A percentile compares a stretch with the other conserved stretches of the same genome.
These are phyloP conservation scores for Lactarius tabidus DNA, from an alignment of 768 basidiomycete species.

Conservation along the genomic window DNA sequence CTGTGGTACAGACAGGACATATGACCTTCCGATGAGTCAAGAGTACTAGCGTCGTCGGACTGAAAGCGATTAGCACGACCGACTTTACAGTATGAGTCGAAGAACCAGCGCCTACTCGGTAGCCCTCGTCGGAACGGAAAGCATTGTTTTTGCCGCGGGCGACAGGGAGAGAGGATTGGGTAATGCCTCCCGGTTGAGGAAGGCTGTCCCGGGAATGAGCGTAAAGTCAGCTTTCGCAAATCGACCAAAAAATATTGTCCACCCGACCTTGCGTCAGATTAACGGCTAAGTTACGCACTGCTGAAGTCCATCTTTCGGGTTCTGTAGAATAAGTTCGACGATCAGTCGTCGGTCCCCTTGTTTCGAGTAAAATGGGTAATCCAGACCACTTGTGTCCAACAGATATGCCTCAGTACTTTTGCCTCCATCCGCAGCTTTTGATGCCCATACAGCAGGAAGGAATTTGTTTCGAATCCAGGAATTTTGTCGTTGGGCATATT, in stretches of 20 bases:
- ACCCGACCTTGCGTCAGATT: conserved; percentile 46
- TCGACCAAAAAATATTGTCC: neutral
- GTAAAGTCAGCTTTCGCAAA: neutral
- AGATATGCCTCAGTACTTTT: conserved; percentile 48
- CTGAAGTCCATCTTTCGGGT: conserved; percentile 44
- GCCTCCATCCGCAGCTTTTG: conserved; percentile 36
- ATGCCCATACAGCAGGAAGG: conserved; percentile 60
- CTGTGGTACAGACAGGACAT: conserved; percentile 60
- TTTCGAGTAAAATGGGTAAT: conserved; percentile 9
- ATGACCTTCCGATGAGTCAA: conserved; percentile 51
- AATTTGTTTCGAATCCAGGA: conserved; percentile 92
- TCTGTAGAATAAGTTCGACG: neutral
- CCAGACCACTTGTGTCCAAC: conserved; percentile 63
- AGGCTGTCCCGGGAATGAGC: neutral
- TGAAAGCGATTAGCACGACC: conserved; percentile 31
- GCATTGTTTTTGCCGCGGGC: conserved; percentile 47
- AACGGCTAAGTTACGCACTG: conserved; percentile 51
- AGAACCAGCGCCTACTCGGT: conserved; percentile 38
- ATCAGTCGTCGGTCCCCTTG: conserved; percentile 44
- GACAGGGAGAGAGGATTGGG: conserved; percentile 60
- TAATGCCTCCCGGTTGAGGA: conserved; percentile 34
- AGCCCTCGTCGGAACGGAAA: conserved; percentile 42
- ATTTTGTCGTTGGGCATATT: conserved; percentile 89
- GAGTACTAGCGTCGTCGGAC: conserved; percentile 55
- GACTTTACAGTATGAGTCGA: neutral